These are phyloP conservation scores for Aureobasidium sp. DNA, from an alignment of 2,329 filamentous ascomycete species.

Conservation along the genomic window DNA sequence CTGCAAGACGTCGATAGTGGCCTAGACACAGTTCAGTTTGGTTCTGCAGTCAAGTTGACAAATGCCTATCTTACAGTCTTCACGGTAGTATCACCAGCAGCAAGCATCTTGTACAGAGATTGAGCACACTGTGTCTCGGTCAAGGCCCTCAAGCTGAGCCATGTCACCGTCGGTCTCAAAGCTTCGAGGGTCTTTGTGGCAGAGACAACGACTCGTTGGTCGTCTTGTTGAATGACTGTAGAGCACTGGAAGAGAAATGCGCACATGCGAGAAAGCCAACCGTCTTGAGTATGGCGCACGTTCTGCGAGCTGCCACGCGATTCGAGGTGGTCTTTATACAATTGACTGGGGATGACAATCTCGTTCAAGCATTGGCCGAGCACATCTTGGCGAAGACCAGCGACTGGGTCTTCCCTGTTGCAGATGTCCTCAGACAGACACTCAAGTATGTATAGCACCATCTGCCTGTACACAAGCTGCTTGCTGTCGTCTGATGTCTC, in stretches of 20 bases:
- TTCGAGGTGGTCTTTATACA: slow-evolving; percentile 59
- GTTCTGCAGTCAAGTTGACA: not conserved
- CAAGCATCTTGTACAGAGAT: slow-evolving; percentile 62
- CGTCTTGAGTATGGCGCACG: slow-evolving; percentile 70
- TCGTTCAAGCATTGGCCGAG: slow-evolving; percentile 88
- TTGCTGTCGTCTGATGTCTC: slow-evolving; percentile 27
- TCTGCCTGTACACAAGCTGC: slow-evolving; percentile 60
- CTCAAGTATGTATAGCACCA: slow-evolving; percentile 83
- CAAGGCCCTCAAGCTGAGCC: slow-evolving; percentile 80
- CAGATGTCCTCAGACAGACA: slow-evolving; percentile 92
- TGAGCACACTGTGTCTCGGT: slow-evolving; percentile 60
- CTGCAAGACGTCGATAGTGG: slow-evolving; percentile 32
- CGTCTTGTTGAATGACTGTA: slow-evolving; percentile 22
- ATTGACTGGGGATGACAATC: slow-evolving; percentile 73
- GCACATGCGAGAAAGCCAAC: slow-evolving; percentile 64
- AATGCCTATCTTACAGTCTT: slow-evolving; percentile 53
- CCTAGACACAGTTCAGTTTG: slow-evolving; percentile 39
- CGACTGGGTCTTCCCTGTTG: slow-evolving; percentile 78
- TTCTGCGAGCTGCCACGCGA: slow-evolving; percentile 59
- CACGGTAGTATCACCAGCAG: slow-evolving; percentile 59
- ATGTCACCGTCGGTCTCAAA: slow-evolving; percentile 70
- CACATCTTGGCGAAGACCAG: slow-evolving; percentile 70
- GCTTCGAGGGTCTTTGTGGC: slow-evolving; percentile 69
- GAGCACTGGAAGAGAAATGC: slow-evolving; percentile 10
- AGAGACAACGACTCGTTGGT: slow-evolving; percentile 59